phyloP scores from a whole-genome alignment of 768 basidiomycete genomes.

The Termitomyces sp. region DNA sequence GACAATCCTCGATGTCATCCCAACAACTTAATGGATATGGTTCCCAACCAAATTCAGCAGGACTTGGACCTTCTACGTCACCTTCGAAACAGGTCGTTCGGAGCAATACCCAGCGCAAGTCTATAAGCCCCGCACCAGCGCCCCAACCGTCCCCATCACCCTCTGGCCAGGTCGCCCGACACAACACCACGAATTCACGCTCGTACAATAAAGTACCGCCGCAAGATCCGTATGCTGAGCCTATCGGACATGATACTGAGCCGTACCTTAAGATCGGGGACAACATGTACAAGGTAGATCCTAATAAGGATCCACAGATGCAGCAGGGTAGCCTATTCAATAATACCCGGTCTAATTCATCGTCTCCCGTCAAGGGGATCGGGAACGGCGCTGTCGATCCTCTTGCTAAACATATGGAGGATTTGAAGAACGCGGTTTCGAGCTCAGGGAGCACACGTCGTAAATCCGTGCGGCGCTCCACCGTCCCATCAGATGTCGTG shows the following conservation, averaged over 20 bases:
- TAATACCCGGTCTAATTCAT: constrained; percentile 12
- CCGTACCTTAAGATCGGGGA: constrained; percentile 70
- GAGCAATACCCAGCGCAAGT: constrained; percentile 19
- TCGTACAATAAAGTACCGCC: constrained; percentile 21
- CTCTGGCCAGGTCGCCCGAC: constrained; percentile 12
- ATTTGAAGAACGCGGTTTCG: constrained; percentile 44
- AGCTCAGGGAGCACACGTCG: constrained; percentile 46
- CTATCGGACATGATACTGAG: constrained; percentile 60
- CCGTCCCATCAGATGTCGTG: neutral
- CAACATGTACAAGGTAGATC: constrained; percentile 65
- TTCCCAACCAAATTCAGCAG: neutral
- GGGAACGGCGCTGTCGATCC: constrained; percentile 48
- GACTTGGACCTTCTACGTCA: constrained; percentile 14
- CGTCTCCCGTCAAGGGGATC: constrained; percentile 24
- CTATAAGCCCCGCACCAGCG: constrained; percentile 18
- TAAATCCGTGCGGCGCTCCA: constrained; percentile 33
- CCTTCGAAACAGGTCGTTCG: constrained; percentile 8
- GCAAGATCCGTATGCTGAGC: constrained; percentile 51
- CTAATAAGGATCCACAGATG: constrained; percentile 58
- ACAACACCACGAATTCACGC: constrained; percentile 16
- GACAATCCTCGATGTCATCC: constrained; percentile 9
- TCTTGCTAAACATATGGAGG: constrained; percentile 61
- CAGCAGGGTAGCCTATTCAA: constrained; percentile 25
- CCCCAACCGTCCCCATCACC: constrained; percentile 20
- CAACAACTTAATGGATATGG: constrained; percentile 25